Percentiles rank a stretch among this genome's conserved stretches.
Evolutionary conservation across 2,329 filamentous ascomycete species (phyloP).

Genomic region (Calonectria naviculata): DNA sequence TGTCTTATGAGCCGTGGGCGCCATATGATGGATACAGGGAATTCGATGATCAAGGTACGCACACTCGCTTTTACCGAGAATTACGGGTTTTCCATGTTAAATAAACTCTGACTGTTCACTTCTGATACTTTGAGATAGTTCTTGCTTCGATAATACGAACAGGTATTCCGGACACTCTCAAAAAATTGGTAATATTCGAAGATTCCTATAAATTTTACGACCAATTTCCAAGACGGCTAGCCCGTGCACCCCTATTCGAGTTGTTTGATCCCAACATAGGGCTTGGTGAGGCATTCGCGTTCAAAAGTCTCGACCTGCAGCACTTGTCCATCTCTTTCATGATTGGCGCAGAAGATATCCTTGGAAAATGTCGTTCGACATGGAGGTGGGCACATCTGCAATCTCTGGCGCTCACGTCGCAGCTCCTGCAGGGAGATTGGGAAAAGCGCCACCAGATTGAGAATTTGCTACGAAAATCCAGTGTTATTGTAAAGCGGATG

Average conservation of each 20-base stretch:
- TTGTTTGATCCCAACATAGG: conserved; percentile 14
- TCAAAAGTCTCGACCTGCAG: conserved; percentile 39
- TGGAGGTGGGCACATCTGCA: conserved; percentile 44
- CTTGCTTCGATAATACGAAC: conserved; percentile 1
- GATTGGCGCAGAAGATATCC: conserved; percentile 43
- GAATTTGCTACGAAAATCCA: conserved; percentile 38
- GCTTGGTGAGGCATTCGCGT: conserved; percentile 35
- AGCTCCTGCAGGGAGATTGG: conserved; percentile 32
- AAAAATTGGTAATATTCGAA: conserved; percentile 40
- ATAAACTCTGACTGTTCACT: background rate
- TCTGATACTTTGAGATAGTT: conserved; percentile 22
- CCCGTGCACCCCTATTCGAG: conserved; percentile 5
- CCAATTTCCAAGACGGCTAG: conserved; percentile 4
- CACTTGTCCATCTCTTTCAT: conserved; percentile 44
- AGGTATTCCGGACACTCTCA: conserved; percentile 38
- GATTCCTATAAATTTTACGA: conserved; percentile 38
- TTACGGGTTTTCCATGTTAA: background rate
- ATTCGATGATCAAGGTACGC: conserved; percentile 29
- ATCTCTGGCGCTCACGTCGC: conserved; percentile 48
- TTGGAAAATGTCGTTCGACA: conserved; percentile 32
- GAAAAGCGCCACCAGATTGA: conserved; percentile 29
- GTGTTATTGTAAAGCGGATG: conserved; percentile 40
- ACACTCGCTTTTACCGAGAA: conserved; percentile 36
- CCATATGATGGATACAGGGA: conserved; percentile 28
- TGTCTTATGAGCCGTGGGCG: conserved; percentile 49